These are phyloP conservation scores for Sherardia arvensis DNA, from an alignment of 257 asterid genomes.

Conservation along the genomic window DNA sequence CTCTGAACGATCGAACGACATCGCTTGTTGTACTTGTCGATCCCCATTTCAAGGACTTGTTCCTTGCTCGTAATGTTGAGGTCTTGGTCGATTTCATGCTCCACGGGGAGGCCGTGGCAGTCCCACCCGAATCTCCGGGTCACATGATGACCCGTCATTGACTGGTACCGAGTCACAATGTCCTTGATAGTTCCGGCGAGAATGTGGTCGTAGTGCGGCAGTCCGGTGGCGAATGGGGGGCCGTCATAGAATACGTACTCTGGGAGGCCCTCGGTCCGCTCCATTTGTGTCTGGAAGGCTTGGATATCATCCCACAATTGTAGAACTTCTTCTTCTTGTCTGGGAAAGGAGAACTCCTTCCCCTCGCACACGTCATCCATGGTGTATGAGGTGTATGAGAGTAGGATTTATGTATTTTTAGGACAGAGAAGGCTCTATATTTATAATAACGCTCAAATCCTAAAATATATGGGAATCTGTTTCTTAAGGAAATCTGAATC, in stretches of 20 bases:
- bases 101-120: conserved; percentile 96
- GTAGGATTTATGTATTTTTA: too few relatives aligned
- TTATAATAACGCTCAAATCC: too few relatives aligned
- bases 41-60: conserved; percentile 78
- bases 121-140: conserved; percentile 97
- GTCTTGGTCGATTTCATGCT: conserved; percentile 71
- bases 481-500: too few relatives aligned
- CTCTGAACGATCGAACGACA: conserved; percentile 82
- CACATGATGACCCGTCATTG: conserved; percentile 94
- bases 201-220: conserved; percentile 95
- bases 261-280: conserved; percentile 50
- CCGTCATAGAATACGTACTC: conserved; percentile 95
- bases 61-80: conserved; percentile 57
- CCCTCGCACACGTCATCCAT: conserved; percentile 97
- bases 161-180: conserved; percentile 82
- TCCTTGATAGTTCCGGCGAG: conserved; percentile 93
- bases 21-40: conserved; percentile 70
- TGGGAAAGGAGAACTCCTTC: conserved; percentile 80
- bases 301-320: conserved; percentile 57
- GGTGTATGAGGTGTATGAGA: too few relatives aligned
- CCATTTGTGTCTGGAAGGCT: conserved; percentile 81
- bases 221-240: conserved; percentile 98
- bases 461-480: too few relatives aligned
- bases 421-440: too few relatives aligned
- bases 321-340: conserved; percentile 61